Evolutionary conservation across 768 basidiomycete genomes (phyloP).

Genomic region (Lactifluus subvellereus): DNA sequence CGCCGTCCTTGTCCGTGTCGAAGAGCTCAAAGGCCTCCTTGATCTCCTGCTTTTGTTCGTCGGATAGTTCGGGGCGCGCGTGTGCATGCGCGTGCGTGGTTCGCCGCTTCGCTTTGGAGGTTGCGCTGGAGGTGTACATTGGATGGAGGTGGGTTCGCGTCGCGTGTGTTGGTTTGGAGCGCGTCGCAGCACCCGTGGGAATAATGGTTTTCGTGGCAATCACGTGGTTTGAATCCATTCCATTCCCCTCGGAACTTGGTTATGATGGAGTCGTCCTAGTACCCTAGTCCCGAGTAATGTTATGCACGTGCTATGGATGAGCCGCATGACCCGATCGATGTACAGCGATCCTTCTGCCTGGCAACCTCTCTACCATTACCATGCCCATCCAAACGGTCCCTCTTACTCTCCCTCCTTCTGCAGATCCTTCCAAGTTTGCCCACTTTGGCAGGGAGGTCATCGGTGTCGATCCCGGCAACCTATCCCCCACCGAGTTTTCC

Average conservation of each 20-base stretch:
- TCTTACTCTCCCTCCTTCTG: constrained; percentile 66
- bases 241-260: too few species aligned
- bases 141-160: neutral
- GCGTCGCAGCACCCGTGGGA: neutral
- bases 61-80: constrained; percentile 73
- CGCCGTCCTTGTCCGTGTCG: constrained; percentile 97
- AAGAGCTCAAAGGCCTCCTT: constrained; percentile 99
- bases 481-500: constrained; percentile 55
- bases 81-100: constrained; percentile 43
- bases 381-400: constrained; percentile 68
- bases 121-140: constrained; percentile 58
- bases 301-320: neutral
- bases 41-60: constrained; percentile 92
- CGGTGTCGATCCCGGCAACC: constrained; percentile 59
- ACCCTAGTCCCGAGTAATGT: too few species aligned
- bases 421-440: constrained; percentile 58
- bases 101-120: constrained; percentile 62
- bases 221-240: neutral
- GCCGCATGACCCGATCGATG: too few species aligned
- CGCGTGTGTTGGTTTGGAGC: neutral
- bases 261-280: too few species aligned
- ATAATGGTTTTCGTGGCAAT: too few species aligned
- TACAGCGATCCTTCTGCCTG: too few species aligned
- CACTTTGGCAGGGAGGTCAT: constrained; percentile 75
- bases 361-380: constrained; percentile 6